Evolutionary conservation across 495 filamentous ascomycete genomes (phyloP), one percentile per base, ranked within the genome.

Genomic region (Ramalina intermedia): DNA sequence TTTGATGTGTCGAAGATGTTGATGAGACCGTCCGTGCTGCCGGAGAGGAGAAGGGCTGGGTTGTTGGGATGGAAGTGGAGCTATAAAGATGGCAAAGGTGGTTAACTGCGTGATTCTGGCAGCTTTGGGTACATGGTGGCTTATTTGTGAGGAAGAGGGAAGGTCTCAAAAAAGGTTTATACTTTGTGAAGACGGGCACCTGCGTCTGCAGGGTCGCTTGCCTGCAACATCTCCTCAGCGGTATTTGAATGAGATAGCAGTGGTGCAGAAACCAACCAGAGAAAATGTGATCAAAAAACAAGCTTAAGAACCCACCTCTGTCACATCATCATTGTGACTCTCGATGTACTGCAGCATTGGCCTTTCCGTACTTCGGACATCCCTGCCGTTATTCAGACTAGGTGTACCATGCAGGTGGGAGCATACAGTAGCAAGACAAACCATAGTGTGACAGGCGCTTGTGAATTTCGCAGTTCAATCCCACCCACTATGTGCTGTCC

Each of bases 271-370:
- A 33, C 2, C 7, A 33, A 9, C 8, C 29, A 33, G 29, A 0
- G 8, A 7, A 33, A 23, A 18, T 41, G 8, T n/a, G 42, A 24
- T 16, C 17, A 29, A 21, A 45, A 13, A 4, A 24, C 8, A 9
- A 24, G 18, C 37, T 47, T 4, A 37, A 18, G 20, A 41, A 27
- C 27, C 18, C 54, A 85, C 81, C 67, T 86, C 80, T 20, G 90
- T 95, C 43, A 96, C 74, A 61, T 94, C 87, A 64, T 96, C 90
- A 48, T 82, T 90, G 63, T 96, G 90, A 43, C 85, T 83, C 57
- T 96, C 90, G 29, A 79, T 70, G 58, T 90, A 91, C 57, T 82
- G 69, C 23, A 75, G 67, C 41, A 69, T 64, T 8, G 75, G 72
- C 23, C 65, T 55, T 38, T 62, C 51, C 0, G 75, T 63, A 45